Conservation (phyloP, 306 rosid species). For the Alnus rubra region DNA sequence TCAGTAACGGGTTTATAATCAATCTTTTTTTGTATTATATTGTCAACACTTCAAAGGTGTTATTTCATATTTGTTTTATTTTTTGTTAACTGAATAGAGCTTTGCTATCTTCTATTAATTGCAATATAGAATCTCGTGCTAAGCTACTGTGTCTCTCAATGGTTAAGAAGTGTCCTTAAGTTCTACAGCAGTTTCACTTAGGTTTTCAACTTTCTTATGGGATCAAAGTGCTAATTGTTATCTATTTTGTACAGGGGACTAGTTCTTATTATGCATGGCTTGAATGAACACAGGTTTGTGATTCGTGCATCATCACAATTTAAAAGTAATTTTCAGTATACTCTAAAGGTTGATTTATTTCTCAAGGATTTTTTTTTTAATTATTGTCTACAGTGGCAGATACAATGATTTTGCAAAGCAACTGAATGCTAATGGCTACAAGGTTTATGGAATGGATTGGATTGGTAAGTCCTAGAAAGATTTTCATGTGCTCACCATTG, state of each 20-base stretch:
- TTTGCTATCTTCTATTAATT: neutral
- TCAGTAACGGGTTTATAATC: neutral
- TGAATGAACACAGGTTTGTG: conserved; percentile 91
- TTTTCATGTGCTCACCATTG: neutral
- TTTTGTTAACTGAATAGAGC: neutral
- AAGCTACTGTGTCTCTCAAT: neutral
- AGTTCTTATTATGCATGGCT: conserved; percentile 82
- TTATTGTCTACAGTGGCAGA: conserved; percentile 64
- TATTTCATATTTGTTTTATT: neutral
- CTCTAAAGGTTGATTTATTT: conserved; percentile 8
- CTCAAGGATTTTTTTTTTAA: conserved; percentile 26
- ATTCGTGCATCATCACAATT: conserved; percentile 7
- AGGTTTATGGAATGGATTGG: conserved; percentile 97
- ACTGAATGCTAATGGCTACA: conserved; percentile 77
- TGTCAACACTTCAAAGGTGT: neutral
- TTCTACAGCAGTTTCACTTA: neutral
- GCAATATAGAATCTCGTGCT: neutral
- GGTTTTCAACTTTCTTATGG: neutral
- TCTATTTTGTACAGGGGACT: conserved; percentile 69
- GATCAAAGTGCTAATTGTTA: conserved; percentile 17
- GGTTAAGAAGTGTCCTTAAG: neutral
- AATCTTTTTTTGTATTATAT: neutral
- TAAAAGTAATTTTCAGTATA: conserved; percentile 3
- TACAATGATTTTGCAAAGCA: conserved; percentile 76
- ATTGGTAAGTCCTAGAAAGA: conserved; percentile 58